Conservation (phyloP, 495 filamentous ascomycete species). For the Hapsidospora chrysogenum region DNA sequence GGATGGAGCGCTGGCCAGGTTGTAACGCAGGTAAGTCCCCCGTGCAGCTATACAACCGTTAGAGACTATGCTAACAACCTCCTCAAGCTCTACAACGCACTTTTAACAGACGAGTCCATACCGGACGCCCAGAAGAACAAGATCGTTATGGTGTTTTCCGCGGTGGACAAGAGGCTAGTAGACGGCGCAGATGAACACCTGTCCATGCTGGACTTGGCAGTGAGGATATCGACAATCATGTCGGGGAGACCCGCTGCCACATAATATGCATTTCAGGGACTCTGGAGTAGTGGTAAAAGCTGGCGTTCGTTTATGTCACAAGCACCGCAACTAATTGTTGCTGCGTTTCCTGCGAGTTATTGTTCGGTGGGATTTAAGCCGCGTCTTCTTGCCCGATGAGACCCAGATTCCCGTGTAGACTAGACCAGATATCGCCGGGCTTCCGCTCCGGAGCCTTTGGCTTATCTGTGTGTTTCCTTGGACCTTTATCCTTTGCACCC, state of each 20-base stretch:
- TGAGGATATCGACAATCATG: slow-evolving; percentile 67
- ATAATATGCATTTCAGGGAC: too few species aligned
- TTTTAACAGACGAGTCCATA: slow-evolving; percentile 72
- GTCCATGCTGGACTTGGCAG: slow-evolving; percentile 65
- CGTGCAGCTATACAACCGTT: too few species aligned
- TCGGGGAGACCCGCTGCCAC: slow-evolving; percentile 15
- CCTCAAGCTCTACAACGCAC: slow-evolving; percentile 58
- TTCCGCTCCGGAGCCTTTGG: slow-evolving; percentile 7
- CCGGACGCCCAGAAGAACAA: slow-evolving; percentile 75
- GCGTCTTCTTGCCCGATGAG: slow-evolving; percentile 13
- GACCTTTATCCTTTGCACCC: too few species aligned
- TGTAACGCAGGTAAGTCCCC: slow-evolving; percentile 47
- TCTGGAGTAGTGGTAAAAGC: too few species aligned
- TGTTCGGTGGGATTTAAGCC: not conserved
- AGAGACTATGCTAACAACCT: too few species aligned
- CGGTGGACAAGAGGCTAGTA: slow-evolving; percentile 84
- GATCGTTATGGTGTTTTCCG: slow-evolving; percentile 79
- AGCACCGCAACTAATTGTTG: too few species aligned
- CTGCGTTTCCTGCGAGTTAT: too few species aligned
- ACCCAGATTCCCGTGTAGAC: slow-evolving; percentile 27
- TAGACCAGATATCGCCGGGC: slow-evolving; percentile 20
- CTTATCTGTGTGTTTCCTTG: too few species aligned
- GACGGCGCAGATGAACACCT: slow-evolving; percentile 97
- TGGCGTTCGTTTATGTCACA: too few species aligned
- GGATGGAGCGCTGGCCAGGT: slow-evolving; percentile 96